These are phyloP conservation scores for Zangia roseola DNA, from an alignment of 768 basidiomycete genomes.

Conservation along the genomic window DNA sequence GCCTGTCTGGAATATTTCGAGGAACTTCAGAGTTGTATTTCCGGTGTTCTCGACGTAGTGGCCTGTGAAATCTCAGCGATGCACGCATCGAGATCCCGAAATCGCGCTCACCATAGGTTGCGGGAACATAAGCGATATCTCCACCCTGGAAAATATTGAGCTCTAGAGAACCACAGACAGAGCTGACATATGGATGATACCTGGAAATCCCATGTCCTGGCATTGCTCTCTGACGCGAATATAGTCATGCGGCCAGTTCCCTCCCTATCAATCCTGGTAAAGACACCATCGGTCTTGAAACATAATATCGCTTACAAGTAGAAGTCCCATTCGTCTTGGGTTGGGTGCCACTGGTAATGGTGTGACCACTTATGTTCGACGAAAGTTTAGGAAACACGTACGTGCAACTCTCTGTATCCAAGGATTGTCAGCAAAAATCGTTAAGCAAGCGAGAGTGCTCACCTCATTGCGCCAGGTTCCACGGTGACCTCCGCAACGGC, in stretches of 20 bases:
- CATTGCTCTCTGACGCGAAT: constrained; percentile 52
- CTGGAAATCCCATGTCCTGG: constrained; percentile 59
- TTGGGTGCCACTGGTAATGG: constrained; percentile 61
- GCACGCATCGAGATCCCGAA: not conserved
- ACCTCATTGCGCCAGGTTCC: constrained; percentile 57
- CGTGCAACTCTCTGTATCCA: constrained; percentile 51
- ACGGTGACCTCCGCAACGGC: constrained; percentile 55
- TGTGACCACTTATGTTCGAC: not conserved
- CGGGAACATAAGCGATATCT: constrained; percentile 20
- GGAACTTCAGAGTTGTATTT: constrained; percentile 45
- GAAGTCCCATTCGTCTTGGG: constrained; percentile 63
- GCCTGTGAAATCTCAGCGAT: constrained; percentile 23
- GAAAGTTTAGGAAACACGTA: constrained; percentile 23
- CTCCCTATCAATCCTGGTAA: constrained; percentile 35
- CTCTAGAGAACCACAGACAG: too few species aligned
- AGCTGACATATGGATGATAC: constrained; percentile 20
- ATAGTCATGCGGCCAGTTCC: constrained; percentile 55
- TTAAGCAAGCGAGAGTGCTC: not conserved
- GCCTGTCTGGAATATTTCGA: constrained; percentile 49
- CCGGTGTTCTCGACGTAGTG: constrained; percentile 58
- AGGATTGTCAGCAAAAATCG: not conserved
- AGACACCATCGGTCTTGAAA: not conserved
- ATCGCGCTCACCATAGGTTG: constrained; percentile 9
- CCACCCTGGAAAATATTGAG: constrained; percentile 11
- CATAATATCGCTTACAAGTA: constrained; percentile 43